These are phyloP conservation scores for Chalciporus sp. DNA, from an alignment of 1,284 basidiomycete species.

Conservation along the genomic window DNA sequence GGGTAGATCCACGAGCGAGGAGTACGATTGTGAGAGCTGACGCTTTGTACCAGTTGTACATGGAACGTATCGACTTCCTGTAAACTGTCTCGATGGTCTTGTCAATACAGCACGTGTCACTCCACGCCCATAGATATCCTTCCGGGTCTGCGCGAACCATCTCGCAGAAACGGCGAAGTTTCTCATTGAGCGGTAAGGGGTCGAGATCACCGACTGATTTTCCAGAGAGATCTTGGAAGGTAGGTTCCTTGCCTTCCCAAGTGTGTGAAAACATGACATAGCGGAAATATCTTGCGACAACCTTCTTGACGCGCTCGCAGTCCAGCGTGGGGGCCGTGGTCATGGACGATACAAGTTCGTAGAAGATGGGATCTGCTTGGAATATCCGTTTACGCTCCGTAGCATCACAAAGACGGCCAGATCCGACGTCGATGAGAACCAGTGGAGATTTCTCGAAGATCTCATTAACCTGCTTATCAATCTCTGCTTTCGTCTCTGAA, in stretches of 20 bases:
- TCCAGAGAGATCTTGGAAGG: conserved; percentile 1
- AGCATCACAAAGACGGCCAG: background rate
- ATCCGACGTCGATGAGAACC: background rate
- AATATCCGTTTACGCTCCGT: background rate
- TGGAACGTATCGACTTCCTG: conserved; percentile 4
- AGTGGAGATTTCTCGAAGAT: background rate
- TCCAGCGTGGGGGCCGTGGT: background rate
- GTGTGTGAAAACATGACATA: conserved; percentile 12
- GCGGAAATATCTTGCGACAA: conserved; percentile 3
- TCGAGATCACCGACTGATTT: background rate
- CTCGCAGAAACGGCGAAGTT: conserved; percentile 2
- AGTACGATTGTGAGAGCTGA: conserved; percentile 6
- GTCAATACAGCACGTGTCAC: background rate
- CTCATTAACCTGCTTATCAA: background rate
- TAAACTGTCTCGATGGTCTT: conserved; percentile 1
- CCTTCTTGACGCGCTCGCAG: background rate
- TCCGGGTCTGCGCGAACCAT: background rate
- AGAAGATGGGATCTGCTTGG: background rate
- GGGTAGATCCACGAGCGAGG: background rate
- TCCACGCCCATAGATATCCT: background rate
- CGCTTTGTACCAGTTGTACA: conserved; percentile 3
- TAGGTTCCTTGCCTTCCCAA: conserved; percentile 7
- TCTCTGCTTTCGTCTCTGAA: background rate
- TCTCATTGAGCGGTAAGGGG: background rate
- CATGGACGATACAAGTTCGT: conserved; percentile 4